Percentiles rank a stretch among this genome's conserved stretches.
Conservation (phyloP, 495 filamentous ascomycete genomes). For the Aspergillus steynii region DNA sequence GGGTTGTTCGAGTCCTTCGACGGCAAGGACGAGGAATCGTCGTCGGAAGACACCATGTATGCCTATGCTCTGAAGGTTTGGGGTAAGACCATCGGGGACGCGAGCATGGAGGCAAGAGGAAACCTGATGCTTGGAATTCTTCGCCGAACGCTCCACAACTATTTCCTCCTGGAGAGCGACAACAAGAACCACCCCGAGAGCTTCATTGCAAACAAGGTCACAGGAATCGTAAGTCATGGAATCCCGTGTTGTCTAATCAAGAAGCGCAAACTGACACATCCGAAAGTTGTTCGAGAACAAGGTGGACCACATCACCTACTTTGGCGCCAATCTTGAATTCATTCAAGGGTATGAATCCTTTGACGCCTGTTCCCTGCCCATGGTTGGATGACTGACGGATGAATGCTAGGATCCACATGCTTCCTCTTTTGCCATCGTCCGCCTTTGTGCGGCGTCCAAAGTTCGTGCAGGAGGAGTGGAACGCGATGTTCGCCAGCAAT, state of each 20-base stretch:
- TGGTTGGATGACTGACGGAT: not conserved
- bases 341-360: slow-evolving; percentile 64
- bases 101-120: slow-evolving; percentile 80
- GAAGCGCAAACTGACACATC: not conserved
- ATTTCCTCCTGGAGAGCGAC: slow-evolving; percentile 72
- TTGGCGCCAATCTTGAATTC: slow-evolving; percentile 76
- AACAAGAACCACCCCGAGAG: slow-evolving; percentile 76
- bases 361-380: slow-evolving; percentile 5
- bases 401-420: slow-evolving; percentile 78
- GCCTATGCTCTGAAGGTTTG: slow-evolving; percentile 93
- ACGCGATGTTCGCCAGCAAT: slow-evolving; percentile 63
- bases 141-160: slow-evolving; percentile 67
- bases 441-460: slow-evolving; percentile 62
- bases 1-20: slow-evolving; percentile 90
- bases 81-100: slow-evolving; percentile 73
- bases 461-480: slow-evolving; percentile 88
- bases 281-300: slow-evolving; percentile 92
- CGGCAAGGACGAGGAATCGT: slow-evolving; percentile 90
- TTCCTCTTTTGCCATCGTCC: slow-evolving; percentile 76
- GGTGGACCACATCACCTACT: slow-evolving; percentile 92
- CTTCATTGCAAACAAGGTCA: slow-evolving; percentile 82
- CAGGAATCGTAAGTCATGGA: slow-evolving; percentile 66
- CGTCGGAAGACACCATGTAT: slow-evolving; percentile 87
- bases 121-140: slow-evolving; percentile 83
- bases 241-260: not conserved